Conservation (phyloP, 495 filamentous ascomycete genomes). For the Hypomontagnella monticulosa region DNA sequence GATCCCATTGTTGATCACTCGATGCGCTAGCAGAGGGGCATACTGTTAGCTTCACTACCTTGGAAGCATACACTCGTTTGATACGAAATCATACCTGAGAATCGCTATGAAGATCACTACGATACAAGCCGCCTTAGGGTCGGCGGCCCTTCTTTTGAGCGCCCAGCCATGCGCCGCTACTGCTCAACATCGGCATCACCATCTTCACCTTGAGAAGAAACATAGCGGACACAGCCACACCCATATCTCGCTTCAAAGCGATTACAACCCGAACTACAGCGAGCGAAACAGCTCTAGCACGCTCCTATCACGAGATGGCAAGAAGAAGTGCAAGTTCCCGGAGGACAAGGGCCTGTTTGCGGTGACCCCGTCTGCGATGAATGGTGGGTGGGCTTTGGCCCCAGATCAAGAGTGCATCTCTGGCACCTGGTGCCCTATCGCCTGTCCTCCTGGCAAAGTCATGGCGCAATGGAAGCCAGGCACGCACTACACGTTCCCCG, state of each 20-base stretch:
- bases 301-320: conserved; percentile 48
- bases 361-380: conserved; percentile 69
- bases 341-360: conserved; percentile 72
- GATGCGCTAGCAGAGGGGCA: conserved; percentile 25
- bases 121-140: conserved; percentile 59
- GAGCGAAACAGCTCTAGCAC: conserved; percentile 27
- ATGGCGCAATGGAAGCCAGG: conserved; percentile 83
- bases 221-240: conserved; percentile 29
- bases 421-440: conserved; percentile 79
- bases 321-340: conserved; percentile 71
- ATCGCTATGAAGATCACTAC: conserved; percentile 59
- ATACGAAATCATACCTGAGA: conserved; percentile 24
- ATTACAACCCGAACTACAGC: conserved; percentile 38
- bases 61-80: conserved; percentile 30
- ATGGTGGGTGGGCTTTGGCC: conserved; percentile 86
- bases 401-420: conserved; percentile 76
- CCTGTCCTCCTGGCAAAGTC: conserved; percentile 78
- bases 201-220: conserved; percentile 47
- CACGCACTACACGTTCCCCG: conserved; percentile 72
- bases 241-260: conserved; percentile 10
- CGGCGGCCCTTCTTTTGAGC: conserved; percentile 56
- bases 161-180: conserved; percentile 46
- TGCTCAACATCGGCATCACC: conserved; percentile 48
- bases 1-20: conserved; percentile 38
- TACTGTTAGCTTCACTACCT: conserved; percentile 18